Conservation (phyloP, 2,329 filamentous ascomycete species). For the Mollisia scopiformis region DNA sequence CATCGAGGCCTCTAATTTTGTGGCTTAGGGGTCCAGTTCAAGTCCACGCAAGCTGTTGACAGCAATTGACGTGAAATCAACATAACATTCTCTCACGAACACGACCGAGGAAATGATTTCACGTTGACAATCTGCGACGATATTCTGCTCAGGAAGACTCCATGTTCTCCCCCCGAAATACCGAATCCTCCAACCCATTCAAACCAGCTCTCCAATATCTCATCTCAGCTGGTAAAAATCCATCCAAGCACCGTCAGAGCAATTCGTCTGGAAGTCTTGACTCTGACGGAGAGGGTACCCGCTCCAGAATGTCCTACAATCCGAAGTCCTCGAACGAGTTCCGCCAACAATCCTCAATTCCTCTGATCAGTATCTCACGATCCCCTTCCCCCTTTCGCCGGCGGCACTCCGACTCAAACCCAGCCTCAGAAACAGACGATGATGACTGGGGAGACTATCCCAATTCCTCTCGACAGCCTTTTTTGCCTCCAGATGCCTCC, state of each 20-base stretch:
- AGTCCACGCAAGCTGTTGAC: constrained; percentile 3
- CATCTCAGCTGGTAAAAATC: constrained; percentile 23
- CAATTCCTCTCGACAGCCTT: constrained; percentile 39
- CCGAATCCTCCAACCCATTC: constrained; percentile 38
- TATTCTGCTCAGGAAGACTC: constrained; percentile 8
- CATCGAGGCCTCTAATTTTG: neutral
- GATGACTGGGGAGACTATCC: constrained; percentile 42
- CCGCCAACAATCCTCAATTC: constrained; percentile 40
- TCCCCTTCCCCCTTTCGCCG: constrained; percentile 48
- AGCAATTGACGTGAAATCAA: constrained; percentile 1
- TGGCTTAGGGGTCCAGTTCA: neutral
- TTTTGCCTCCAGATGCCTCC: constrained; percentile 29
- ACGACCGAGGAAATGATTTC: neutral
- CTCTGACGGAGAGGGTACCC: constrained; percentile 24
- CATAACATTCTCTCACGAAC: neutral
- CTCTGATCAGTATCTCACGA: constrained; percentile 48
- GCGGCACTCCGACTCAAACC: constrained; percentile 43
- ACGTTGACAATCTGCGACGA: neutral
- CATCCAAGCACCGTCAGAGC: constrained; percentile 26
- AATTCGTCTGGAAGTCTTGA: constrained; percentile 32
- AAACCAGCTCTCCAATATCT: constrained; percentile 43
- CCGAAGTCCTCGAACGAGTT: constrained; percentile 34
- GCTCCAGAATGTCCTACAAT: constrained; percentile 29
- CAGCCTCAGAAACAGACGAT: constrained; percentile 48
- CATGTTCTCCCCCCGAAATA: constrained; percentile 36